These are phyloP conservation scores for Ascochyta fabae DNA, from an alignment of 2,329 filamentous ascomycete species.

Conservation along the genomic window DNA sequence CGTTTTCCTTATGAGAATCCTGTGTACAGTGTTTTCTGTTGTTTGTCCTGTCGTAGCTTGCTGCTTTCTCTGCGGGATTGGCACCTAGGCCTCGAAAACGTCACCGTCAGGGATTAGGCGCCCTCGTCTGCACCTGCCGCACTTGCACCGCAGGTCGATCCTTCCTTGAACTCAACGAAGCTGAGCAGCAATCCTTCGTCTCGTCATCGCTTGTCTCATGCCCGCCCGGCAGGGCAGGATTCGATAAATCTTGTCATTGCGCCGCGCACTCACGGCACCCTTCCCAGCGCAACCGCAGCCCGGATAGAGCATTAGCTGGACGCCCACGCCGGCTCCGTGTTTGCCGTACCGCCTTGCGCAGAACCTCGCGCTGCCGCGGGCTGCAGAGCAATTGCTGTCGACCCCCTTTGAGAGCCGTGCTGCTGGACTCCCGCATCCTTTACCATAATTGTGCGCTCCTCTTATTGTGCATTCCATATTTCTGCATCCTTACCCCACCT, in stretches of 20 bases:
- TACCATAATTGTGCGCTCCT: conserved; percentile 2
- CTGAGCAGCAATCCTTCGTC: conserved; percentile 17
- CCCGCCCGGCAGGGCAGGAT: conserved; percentile 12
- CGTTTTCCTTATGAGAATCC: conserved; percentile 13
- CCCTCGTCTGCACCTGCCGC: conserved; percentile 15
- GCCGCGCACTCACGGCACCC: conserved; percentile 5
- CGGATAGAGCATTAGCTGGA: conserved; percentile 11
- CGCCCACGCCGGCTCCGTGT: conserved; percentile 7
- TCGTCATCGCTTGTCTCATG: conserved; percentile 15
- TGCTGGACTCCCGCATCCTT: not conserved
- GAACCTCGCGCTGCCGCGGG: conserved; percentile 11
- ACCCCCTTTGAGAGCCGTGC: conserved; percentile 3
- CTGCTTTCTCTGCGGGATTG: conserved; percentile 4
- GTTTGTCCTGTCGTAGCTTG: not conserved
- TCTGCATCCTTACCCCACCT: not conserved
- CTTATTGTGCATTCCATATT: not conserved
- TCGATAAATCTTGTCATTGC: conserved; percentile 7
- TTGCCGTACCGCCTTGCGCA: conserved; percentile 14
- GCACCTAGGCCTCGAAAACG: conserved; percentile 4
- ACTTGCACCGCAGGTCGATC: conserved; percentile 12
- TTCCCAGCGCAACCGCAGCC: not conserved
- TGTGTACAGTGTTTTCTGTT: not conserved
- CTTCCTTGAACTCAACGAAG: conserved; percentile 18
- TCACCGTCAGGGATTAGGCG: conserved; percentile 17
- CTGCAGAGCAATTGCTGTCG: conserved; percentile 13